Conservation (phyloP, 2,329 filamentous ascomycete species). For the Colletotrichum endophyticum region DNA sequence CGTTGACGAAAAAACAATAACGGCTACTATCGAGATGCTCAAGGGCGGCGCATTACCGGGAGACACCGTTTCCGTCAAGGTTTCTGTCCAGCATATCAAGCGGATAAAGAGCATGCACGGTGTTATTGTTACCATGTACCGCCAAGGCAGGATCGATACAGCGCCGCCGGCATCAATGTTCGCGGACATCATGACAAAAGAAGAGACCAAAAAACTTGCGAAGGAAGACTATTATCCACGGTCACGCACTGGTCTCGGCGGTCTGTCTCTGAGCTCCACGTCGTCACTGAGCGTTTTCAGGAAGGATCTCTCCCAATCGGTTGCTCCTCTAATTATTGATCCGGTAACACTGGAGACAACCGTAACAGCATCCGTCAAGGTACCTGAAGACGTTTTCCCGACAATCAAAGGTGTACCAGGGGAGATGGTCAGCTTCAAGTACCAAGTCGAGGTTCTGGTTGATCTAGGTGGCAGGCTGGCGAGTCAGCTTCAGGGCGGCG, state of each 20-base stretch:
- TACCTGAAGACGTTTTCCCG: constrained; percentile 90
- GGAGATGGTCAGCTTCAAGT: constrained; percentile 93
- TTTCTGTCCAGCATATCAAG: constrained; percentile 87
- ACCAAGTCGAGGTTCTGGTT: constrained; percentile 90
- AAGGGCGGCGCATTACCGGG: constrained; percentile 86
- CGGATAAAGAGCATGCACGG: constrained; percentile 89
- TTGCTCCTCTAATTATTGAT: constrained; percentile 87
- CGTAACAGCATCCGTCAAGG: constrained; percentile 81
- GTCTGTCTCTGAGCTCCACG: constrained; percentile 83
- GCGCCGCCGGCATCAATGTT: constrained; percentile 59
- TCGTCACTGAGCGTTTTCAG: constrained; percentile 92
- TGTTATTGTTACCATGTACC: constrained; percentile 90
- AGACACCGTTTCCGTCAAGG: constrained; percentile 79
- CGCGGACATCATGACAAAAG: constrained; percentile 58
- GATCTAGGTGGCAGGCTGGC: constrained; percentile 88
- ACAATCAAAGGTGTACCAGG: constrained; percentile 90
- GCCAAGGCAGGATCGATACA: constrained; percentile 89
- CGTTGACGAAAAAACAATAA: constrained; percentile 79
- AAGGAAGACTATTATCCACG: constrained; percentile 87
- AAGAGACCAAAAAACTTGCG: constrained; percentile 70
- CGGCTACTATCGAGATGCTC: constrained; percentile 81
- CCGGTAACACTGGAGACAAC: constrained; percentile 78
- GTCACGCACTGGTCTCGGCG: constrained; percentile 84
- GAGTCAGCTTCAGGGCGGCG: constrained; percentile 70
- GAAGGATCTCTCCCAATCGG: constrained; percentile 90